These are phyloP conservation scores for Lachnum nothofagi DNA, from an alignment of 2,329 filamentous ascomycete genomes.

Conservation along the genomic window DNA sequence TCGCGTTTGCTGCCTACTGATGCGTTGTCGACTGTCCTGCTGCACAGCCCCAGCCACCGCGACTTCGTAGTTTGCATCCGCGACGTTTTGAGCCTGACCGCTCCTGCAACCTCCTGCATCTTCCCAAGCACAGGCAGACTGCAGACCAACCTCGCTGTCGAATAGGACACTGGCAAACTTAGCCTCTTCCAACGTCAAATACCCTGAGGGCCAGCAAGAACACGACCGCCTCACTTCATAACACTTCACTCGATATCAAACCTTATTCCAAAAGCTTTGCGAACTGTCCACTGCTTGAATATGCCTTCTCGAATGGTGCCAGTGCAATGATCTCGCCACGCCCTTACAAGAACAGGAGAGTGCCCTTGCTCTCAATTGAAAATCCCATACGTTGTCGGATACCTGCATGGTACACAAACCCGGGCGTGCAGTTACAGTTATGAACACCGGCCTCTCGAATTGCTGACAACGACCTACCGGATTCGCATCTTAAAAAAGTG, in stretches of 20 bases:
- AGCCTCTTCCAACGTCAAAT: not conserved
- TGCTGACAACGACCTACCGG: slow-evolving; percentile 8
- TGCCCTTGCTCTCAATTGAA: slow-evolving; percentile 22
- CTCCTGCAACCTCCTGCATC: slow-evolving; percentile 5
- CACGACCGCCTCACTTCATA: slow-evolving; percentile 21
- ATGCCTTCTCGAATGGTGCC: slow-evolving; percentile 1
- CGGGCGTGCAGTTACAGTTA: slow-evolving; percentile 15
- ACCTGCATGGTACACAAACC: slow-evolving; percentile 25
- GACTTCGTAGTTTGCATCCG: not conserved
- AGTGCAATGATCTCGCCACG: slow-evolving; percentile 29
- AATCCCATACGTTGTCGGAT: slow-evolving; percentile 14
- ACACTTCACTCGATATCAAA: no score
- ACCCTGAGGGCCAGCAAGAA: slow-evolving; percentile 16
- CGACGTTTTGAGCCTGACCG: slow-evolving; percentile 4
- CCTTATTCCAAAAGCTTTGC: no score
- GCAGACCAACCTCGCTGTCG: slow-evolving; percentile 1
- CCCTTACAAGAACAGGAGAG: slow-evolving; percentile 24
- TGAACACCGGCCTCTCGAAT: slow-evolving; percentile 13
- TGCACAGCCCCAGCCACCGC: slow-evolving; percentile 6
- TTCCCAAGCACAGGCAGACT: not conserved
- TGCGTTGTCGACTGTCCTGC: slow-evolving; percentile 14
- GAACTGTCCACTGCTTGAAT: not conserved
- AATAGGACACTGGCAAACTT: slow-evolving; percentile 3
- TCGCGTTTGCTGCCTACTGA: slow-evolving; percentile 2
- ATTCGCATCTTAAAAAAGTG: slow-evolving; percentile 2